Base-by-base conservation (phyloP, 2,329 filamentous ascomycete species). In the Trichothecium sympodiale region DNA sequence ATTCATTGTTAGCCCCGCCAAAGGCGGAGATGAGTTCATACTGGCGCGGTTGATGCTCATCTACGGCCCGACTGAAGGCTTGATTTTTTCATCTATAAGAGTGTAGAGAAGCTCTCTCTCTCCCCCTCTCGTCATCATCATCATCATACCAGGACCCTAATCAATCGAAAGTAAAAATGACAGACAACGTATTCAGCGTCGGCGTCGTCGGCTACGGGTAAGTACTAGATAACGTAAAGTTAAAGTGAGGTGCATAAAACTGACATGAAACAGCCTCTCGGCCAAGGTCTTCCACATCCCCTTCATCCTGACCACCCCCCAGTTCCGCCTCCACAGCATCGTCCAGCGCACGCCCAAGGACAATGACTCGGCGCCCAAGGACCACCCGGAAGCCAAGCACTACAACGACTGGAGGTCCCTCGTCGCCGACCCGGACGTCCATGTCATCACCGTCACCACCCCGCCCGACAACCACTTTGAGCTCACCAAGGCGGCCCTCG, bases 201-300 rank as follows among this genome's bases (percentile, higher is more conserved):
- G 67, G 67, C 37, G 52, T 71, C 31, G 56, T 71, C 12, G 67
- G 67, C 46, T 71, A 71, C 41, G 67, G 67, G 67, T 69, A 54
- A 51, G 60, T 41, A 12, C 29, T n/a, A n/a, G n/a, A n/a, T n/a
- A n/a, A n/a, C n/a, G n/a, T n/a, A n/a, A n/a, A n/a, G n/a, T n/a
- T n/a, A n/a, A n/a, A n/a, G n/a, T n/a, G n/a, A n/a, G n/a, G n/a
- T n/a, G n/a, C n/a, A n/a, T n/a, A n/a, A 10, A 20, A 20, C 36
- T 16, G 5, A 30, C 26, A 32, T 29, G 6, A 6, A 25, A 25
- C 20, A 74, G 71, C 53, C 50, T 71, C 35, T 75, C 71, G 2
- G 83, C 84, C 57, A 88, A 87, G 53, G 68, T 82, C 60, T 91
- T 89, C 61, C 83, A 91, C 58, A 86, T 89, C 51, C 84, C 83